A percentile compares a stretch with the other conserved stretches of the same genome.
phyloP scores from a whole-genome alignment of 306 rosid genomes.

The Castanea mollissima region DNA sequence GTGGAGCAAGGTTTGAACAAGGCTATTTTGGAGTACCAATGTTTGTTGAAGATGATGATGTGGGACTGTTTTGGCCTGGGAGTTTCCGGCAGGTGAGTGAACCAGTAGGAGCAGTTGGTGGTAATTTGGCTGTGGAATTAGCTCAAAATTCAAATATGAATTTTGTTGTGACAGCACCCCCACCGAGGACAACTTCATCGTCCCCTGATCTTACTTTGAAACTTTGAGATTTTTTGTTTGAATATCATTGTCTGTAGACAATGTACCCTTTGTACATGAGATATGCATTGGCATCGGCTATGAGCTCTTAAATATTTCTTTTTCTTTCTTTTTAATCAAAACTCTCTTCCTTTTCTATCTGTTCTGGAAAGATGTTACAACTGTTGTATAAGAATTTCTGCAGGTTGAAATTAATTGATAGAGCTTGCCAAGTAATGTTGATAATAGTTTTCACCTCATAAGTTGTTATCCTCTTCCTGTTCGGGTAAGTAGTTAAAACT shows the following conservation, averaged over 20 bases:
- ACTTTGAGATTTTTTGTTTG: conserved; percentile 45
- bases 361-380: conserved; percentile 8
- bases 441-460: neutral
- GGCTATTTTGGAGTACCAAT: conserved; percentile 47
- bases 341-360: conserved; percentile 3
- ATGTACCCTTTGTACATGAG: conserved; percentile 51
- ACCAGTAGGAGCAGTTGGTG: conserved; percentile 17
- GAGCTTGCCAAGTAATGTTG: conserved; percentile 14
- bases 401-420: conserved; percentile 15
- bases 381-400: conserved; percentile 24
- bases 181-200: conserved; percentile 42
- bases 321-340: conserved; percentile 20
- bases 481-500: too few relatives aligned
- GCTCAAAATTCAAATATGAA: conserved; percentile 32
- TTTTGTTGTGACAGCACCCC: conserved; percentile 24
- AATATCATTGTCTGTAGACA: conserved; percentile 8
- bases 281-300: conserved; percentile 44
- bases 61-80: conserved; percentile 75
- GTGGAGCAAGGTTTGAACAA: conserved; percentile 54
- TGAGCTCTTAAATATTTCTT: conserved; percentile 18
- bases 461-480: neutral
- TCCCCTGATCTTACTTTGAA: conserved; percentile 79
- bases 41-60: conserved; percentile 60
- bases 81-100: conserved; percentile 68
- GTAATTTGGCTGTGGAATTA: conserved; percentile 20